Evolutionary conservation across 352 stramenopile species (phyloP), one percentile per base, ranked within the genome.

Genomic region (Lagenidium sp.): DNA sequence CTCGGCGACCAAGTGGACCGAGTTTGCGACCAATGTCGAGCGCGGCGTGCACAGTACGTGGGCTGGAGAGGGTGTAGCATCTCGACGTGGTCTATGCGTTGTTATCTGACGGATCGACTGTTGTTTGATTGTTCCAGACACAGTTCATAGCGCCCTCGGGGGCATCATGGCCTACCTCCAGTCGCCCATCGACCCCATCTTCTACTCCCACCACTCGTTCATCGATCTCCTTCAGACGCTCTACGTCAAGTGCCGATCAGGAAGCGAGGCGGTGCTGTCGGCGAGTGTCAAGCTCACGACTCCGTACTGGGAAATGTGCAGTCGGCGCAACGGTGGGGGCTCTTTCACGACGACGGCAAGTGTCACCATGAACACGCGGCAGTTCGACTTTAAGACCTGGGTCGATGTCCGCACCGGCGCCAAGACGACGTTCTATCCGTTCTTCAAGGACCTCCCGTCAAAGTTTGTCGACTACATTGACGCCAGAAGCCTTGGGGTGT

Each of bases 361-460:
- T 1, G 42, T 60, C 37, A 49, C 41, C 16, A 55, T 48, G 38
- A 42, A 30, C 28, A 48, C 39, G 24, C 18, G 7, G 3, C 25
- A 55, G 24, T 39, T 38, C 19, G 6, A 7, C 7, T 24, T 38
- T 18, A 37, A 43, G 10, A n/a, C n/a, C n/a, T 62, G 50, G 37
- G 58, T 68, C 2, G 56, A 70, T 13, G 65, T 82, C 20, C 57
- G 57, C 35, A 56, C 49, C 21, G 41, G 57, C 28, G 45, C 54
- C 1, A 53, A 62, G 20, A 66, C 63, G 29, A 55, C 54, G 10
- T 46, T 81, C 18, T 77, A 81, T 38, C 56, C 41, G 23, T 83
- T 73, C 56, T 84, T 84, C 48, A 76, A 80, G 31, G 60, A 68
- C 40, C 24, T 83, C 1, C 70, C 70, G 2, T 40, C 8, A 15